These are phyloP conservation scores for Cryptococcus jaspeensis DNA, from an alignment of 1,284 basidiomycete genomes.

Conservation along the genomic window DNA sequence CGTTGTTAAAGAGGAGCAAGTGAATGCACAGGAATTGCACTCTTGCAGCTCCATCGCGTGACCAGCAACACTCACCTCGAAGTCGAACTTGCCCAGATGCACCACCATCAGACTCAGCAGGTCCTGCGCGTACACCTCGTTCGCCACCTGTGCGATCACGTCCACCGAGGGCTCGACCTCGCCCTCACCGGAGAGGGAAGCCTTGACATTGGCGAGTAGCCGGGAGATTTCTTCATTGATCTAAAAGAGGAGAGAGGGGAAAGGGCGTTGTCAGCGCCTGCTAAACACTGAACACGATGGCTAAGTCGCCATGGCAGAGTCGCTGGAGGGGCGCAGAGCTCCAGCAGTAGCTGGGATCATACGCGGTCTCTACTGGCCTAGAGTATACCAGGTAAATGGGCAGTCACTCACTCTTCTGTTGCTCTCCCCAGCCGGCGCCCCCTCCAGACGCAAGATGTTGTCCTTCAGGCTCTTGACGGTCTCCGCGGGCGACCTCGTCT, in stretches of 20 bases:
- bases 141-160: conserved; percentile 85
- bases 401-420: conserved; percentile 66
- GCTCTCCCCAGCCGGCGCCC: conserved; percentile 64
- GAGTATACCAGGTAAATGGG: not conserved
- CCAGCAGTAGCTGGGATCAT: not conserved
- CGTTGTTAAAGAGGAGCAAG: too few species aligned
- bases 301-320: not conserved
- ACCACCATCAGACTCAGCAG: conserved; percentile 77
- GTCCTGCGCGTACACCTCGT: conserved; percentile 92
- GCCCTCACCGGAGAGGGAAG: conserved; percentile 35
- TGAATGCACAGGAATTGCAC: not conserved
- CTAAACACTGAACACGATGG: too few species aligned
- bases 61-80: conserved; percentile 67
- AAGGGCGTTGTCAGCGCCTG: too few species aligned
- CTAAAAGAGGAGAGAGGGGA: conserved; percentile 5
- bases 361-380: not conserved
- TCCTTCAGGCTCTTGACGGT: conserved; percentile 76
- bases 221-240: conserved; percentile 42
- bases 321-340: not conserved
- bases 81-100: conserved; percentile 84
- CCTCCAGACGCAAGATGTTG: conserved; percentile 71
- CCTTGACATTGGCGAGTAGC: conserved; percentile 33
- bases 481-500: conserved; percentile 78
- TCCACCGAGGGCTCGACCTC: conserved; percentile 62
- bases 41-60: not conserved